These are phyloP conservation scores for Lipomyces mesembrius DNA, from an alignment of 805 yeast species.

Conservation along the genomic window DNA sequence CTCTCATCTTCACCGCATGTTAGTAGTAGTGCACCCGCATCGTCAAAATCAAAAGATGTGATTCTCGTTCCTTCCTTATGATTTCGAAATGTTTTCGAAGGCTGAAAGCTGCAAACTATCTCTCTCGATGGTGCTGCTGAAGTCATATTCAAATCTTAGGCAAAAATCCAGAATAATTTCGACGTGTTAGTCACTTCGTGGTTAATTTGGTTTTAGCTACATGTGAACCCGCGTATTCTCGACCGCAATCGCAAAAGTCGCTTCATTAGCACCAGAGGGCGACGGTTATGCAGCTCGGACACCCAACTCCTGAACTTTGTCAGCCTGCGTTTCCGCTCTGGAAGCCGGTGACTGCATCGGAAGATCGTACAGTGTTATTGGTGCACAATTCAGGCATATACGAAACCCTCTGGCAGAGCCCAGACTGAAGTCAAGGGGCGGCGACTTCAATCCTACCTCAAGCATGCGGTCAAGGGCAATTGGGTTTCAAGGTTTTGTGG, in stretches of 20 bases:
- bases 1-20: slow-evolving; percentile 81
- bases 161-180: not conserved
- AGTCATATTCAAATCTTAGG: slow-evolving; percentile 13
- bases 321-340: no score
- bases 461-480: no score
- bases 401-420: no score
- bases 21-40: slow-evolving; percentile 75
- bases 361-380: no score
- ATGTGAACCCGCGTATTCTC: no score
- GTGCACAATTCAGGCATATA: no score
- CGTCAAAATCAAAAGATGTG: slow-evolving; percentile 68
- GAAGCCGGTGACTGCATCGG: no score
- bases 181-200: not conserved
- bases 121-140: slow-evolving; percentile 31
- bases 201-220: not conserved
- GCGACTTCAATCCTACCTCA: no score
- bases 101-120: slow-evolving; percentile 43
- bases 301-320: no score
- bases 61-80: slow-evolving; percentile 46
- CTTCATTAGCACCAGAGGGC: not conserved
- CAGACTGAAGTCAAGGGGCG: no score
- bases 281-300: not conserved
- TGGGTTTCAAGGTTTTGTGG: no score
- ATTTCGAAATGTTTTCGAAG: slow-evolving; percentile 56
- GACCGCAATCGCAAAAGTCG: no score